Evolutionary conservation across 1,284 basidiomycete species (phyloP).

Genomic region (Coriolopsis trogii): DNA sequence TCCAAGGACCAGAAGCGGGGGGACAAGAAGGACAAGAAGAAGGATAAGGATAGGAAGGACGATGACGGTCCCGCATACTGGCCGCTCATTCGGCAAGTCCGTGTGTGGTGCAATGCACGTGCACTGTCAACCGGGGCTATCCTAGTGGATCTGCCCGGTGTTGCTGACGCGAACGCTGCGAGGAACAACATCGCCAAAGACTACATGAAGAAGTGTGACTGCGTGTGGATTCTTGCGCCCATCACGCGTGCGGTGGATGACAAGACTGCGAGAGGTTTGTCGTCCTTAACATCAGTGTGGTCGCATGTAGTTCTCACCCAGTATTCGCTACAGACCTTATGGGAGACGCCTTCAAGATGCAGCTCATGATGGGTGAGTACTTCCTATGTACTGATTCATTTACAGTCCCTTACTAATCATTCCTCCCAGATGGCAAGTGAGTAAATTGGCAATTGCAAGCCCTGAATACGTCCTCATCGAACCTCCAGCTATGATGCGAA

Average conservation of each 20-base stretch:
- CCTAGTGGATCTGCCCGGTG: constrained; percentile 64
- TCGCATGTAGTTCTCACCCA: neutral
- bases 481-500: constrained; percentile 51
- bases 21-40: constrained; percentile 39
- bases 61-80: constrained; percentile 51
- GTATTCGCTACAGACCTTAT: constrained; percentile 46
- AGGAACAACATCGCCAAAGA: constrained; percentile 58
- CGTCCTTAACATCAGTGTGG: neutral
- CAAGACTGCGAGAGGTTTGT: constrained; percentile 57
- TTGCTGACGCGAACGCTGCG: constrained; percentile 62
- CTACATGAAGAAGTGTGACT: constrained; percentile 63
- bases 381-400: neutral
- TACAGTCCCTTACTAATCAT: neutral
- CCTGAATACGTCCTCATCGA: constrained; percentile 5
- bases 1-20: constrained; percentile 62
- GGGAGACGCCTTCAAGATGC: constrained; percentile 62
- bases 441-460: constrained; percentile 22
- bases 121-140: constrained; percentile 59
- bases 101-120: constrained; percentile 53
- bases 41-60: constrained; percentile 43
- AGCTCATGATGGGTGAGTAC: constrained; percentile 52
- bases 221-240: constrained; percentile 58
- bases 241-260: constrained; percentile 60
- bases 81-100: constrained; percentile 64
- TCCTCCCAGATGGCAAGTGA: constrained; percentile 51